Evolutionary conservation across 2,329 filamentous ascomycete species (phyloP).

Genomic region (Bertia moriformis): DNA sequence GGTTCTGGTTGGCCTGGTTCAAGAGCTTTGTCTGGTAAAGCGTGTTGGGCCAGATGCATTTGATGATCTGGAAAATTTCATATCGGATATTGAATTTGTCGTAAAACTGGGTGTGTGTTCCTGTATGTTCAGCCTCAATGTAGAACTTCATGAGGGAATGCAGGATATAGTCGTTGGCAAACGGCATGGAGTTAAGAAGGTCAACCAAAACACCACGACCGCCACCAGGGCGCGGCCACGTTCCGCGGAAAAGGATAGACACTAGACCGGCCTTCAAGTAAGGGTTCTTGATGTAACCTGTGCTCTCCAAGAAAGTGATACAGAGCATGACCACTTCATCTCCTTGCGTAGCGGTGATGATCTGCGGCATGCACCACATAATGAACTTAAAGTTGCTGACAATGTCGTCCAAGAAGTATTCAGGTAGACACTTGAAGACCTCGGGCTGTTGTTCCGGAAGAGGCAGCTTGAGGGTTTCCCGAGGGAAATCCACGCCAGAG

Average conservation of each 20-base stretch:
- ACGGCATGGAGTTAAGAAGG: slow-evolving; percentile 48
- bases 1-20: slow-evolving; percentile 41
- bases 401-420: slow-evolving; percentile 62
- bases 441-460: slow-evolving; percentile 41
- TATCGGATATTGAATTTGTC: slow-evolving; percentile 69
- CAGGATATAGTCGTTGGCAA: slow-evolving; percentile 54
- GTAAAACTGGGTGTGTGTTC: slow-evolving; percentile 57
- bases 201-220: slow-evolving; percentile 55
- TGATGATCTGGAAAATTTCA: slow-evolving; percentile 66
- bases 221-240: slow-evolving; percentile 41
- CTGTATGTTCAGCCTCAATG: slow-evolving; percentile 54
- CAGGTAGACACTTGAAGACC: slow-evolving; percentile 52
- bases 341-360: slow-evolving; percentile 55
- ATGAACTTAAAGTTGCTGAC: slow-evolving; percentile 65
- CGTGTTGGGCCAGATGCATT: slow-evolving; percentile 58
- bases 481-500: slow-evolving; percentile 39
- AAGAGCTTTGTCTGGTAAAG: slow-evolving; percentile 52
- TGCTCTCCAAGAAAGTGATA: slow-evolving; percentile 55
- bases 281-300: slow-evolving; percentile 62
- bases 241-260: slow-evolving; percentile 55
- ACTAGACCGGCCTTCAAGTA: slow-evolving; percentile 59
- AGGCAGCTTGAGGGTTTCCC: slow-evolving; percentile 34
- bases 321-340: slow-evolving; percentile 59
- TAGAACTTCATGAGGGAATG: slow-evolving; percentile 64
- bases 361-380: slow-evolving; percentile 47